These are phyloP conservation scores for Bruguiera hainesii DNA, from an alignment of 441 rosid genomes.

Conservation along the genomic window DNA sequence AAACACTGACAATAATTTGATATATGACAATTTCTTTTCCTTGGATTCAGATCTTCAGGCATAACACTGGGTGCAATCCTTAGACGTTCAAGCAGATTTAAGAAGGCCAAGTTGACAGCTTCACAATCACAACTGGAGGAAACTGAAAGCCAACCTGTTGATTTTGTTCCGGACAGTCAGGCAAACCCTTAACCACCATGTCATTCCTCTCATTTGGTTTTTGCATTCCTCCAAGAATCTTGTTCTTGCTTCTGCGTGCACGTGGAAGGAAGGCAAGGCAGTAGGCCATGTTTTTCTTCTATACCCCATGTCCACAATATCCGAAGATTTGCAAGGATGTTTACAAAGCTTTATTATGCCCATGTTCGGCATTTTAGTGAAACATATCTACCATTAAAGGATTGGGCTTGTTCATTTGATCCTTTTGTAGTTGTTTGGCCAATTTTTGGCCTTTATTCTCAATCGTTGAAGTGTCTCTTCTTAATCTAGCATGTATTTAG, in stretches of 20 bases:
- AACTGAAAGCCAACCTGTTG: slow-evolving; percentile 37
- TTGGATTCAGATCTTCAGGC: slow-evolving; percentile 30
- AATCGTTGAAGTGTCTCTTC: no score
- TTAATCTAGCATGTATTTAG: no score
- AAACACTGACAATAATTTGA: background rate
- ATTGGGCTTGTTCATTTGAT: no score
- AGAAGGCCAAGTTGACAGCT: slow-evolving; percentile 48
- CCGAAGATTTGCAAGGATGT: background rate
- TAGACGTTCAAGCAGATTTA: slow-evolving; percentile 47
- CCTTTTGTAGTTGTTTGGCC: no score
- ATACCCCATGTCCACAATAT: background rate
- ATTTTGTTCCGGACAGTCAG: slow-evolving; percentile 49
- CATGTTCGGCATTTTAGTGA: no score
- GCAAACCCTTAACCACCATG: slow-evolving; percentile 12
- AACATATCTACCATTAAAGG: no score
- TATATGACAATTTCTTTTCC: background rate
- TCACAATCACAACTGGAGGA: slow-evolving; percentile 37
- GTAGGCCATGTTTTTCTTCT: background rate
- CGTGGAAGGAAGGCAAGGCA: background rate
- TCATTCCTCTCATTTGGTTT: background rate
- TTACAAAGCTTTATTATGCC: no score
- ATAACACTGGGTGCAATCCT: slow-evolving; percentile 38
- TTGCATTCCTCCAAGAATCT: background rate
- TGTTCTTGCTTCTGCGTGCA: background rate
- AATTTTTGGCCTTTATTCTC: no score